Evolutionary conservation across 2,329 filamentous ascomycete species (phyloP).

Genomic region (Trichophyton verrucosum): DNA sequence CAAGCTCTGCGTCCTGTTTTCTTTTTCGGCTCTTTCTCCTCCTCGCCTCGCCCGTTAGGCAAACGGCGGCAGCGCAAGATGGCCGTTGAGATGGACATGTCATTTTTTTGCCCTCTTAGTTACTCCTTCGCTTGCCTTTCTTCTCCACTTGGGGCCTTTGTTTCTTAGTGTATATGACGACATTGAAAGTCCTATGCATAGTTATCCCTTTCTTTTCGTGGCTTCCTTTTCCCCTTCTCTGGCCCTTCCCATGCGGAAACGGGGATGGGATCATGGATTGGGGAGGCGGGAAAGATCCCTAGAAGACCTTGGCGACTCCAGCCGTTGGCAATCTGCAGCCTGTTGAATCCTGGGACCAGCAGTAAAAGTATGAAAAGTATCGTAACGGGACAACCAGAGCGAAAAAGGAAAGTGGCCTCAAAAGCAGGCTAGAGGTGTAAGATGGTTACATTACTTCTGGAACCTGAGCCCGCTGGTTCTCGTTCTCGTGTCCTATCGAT

Average conservation of each 20-base stretch:
- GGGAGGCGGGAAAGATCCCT: slow-evolving; percentile 4
- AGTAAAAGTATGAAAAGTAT: background rate
- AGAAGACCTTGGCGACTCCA: slow-evolving; percentile 1
- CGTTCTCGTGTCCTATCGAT: background rate
- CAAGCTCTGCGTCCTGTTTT: background rate
- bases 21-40: background rate
- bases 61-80: slow-evolving; percentile 3
- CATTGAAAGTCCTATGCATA: background rate
- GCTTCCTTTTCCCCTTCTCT: background rate
- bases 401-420: background rate
- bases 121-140: background rate
- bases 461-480: background rate
- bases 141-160: background rate
- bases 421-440: background rate
- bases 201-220: too few species aligned
- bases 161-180: background rate
- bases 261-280: background rate
- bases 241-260: background rate
- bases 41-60: background rate
- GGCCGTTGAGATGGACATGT: slow-evolving; percentile 2
- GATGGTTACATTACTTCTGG: slow-evolving; percentile 1
- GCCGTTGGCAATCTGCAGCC: background rate
- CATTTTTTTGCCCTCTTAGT: background rate
- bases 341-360: background rate
- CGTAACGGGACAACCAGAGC: too few species aligned